Percentiles rank a stretch among this genome's conserved stretches.
These are phyloP conservation scores for Saccharomycopsis fermentans DNA, from an alignment of 805 yeast species.

Conservation along the genomic window DNA sequence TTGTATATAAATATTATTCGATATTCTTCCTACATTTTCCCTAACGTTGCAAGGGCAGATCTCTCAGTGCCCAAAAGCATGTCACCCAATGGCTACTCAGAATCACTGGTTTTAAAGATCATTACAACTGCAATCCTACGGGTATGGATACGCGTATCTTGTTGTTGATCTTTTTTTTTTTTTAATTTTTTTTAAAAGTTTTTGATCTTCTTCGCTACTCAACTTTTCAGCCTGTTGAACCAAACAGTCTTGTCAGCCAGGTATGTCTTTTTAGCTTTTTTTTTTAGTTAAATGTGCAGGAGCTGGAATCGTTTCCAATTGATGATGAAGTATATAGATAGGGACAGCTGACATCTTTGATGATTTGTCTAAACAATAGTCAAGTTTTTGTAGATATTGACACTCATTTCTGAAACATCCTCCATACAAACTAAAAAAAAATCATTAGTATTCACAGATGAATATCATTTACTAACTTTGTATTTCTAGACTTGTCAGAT, in stretches of 20 bases:
- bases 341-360: slow-evolving; percentile 17
- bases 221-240: background rate
- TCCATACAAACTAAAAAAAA: too few relatives aligned
- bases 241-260: background rate
- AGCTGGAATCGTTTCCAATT: background rate
- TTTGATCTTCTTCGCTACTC: too few relatives aligned
- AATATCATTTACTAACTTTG: background rate
- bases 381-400: slow-evolving; percentile 17
- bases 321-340: slow-evolving; percentile 15
- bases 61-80: too few relatives aligned
- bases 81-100: too few relatives aligned
- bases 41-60: too few relatives aligned
- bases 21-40: too few relatives aligned
- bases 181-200: too few relatives aligned
- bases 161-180: background rate
- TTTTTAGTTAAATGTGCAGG: background rate
- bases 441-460: too few relatives aligned
- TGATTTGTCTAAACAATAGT: slow-evolving; percentile 12
- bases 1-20: too few relatives aligned
- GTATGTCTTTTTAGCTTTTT: background rate
- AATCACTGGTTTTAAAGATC: too few relatives aligned
- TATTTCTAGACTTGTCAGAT: too few relatives aligned
- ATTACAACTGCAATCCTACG: too few relatives aligned
- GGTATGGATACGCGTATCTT: background rate
- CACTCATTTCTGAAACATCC: background rate